phyloP scores from a whole-genome alignment of 306 rosid genomes.

The Astragalus membranaceus region DNA sequence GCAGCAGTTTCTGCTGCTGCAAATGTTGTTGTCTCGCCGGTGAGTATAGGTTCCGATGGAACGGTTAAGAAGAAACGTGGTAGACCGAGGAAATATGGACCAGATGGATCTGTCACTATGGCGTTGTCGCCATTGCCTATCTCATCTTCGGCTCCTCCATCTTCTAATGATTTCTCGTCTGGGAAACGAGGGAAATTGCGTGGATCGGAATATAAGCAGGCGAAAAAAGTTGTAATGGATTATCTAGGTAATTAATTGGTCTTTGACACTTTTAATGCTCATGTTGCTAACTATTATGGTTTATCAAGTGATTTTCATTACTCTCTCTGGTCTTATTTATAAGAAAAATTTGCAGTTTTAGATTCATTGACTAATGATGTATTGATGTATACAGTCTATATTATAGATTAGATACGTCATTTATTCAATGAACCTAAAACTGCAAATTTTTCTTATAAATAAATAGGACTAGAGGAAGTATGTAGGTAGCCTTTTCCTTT shows the following conservation, averaged over 20 bases:
- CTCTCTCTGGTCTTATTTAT: neutral
- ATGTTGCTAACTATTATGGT: conserved; percentile 9
- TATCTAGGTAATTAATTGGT: conserved; percentile 39
- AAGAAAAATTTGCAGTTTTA: too few species aligned
- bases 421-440: too few species aligned
- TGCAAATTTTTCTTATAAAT: too few species aligned
- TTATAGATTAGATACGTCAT: too few species aligned
- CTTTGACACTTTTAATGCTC: neutral
- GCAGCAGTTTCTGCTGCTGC: neutral
- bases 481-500: neutral
- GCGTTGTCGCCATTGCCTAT: conserved; percentile 70
- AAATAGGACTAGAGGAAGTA: too few species aligned
- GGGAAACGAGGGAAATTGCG: conserved; percentile 52
- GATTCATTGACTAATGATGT: too few species aligned
- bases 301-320: neutral
- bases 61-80: conserved; percentile 69
- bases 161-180: conserved; percentile 32
- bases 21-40: conserved; percentile 33
- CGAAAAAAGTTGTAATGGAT: conserved; percentile 51
- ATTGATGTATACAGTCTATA: too few species aligned
- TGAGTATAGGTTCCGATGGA: conserved; percentile 47
- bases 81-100: conserved; percentile 82
- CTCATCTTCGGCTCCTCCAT: conserved; percentile 54
- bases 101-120: conserved; percentile 71
- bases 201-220: conserved; percentile 54